These are phyloP conservation scores for Theileria equi DNA, from an alignment of 169 alveolate genomes.

Conservation along the genomic window DNA sequence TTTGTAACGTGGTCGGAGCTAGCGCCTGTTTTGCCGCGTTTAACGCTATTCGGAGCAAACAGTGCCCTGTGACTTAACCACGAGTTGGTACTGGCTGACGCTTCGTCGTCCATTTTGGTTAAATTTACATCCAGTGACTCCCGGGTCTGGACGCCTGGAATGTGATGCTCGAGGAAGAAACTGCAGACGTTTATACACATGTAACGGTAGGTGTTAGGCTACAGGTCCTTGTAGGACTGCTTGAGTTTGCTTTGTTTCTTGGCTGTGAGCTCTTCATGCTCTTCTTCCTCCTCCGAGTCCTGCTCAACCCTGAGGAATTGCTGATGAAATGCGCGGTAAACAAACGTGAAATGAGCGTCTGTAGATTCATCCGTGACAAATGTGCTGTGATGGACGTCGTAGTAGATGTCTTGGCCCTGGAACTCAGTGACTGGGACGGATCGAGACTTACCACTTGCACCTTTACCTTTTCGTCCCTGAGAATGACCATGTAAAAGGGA, in stretches of 20 bases:
- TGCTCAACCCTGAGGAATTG: constrained; percentile 18
- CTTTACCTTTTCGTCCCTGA: constrained; percentile 12
- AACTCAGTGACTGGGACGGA: background rate
- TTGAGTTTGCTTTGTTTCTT: constrained; percentile 40
- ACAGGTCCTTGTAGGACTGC: constrained; percentile 57
- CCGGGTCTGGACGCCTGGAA: too few relatives aligned
- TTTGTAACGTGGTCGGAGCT: too few relatives aligned
- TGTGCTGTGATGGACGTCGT: constrained; percentile 63
- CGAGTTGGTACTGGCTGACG: constrained; percentile 15
- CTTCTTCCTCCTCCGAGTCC: constrained; percentile 31
- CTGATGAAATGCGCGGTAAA: background rate
- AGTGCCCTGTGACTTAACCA: constrained; percentile 27
- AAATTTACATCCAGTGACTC: too few relatives aligned
- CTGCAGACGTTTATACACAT: too few relatives aligned
- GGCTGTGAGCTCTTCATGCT: background rate
- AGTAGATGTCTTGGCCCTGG: constrained; percentile 45
- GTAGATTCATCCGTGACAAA: constrained; percentile 40
- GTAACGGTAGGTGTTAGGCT: too few relatives aligned
- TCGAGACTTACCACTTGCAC: constrained; percentile 10
- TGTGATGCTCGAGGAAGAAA: too few relatives aligned
- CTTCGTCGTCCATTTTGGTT: background rate
- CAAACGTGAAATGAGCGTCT: constrained; percentile 31
- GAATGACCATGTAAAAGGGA: constrained; percentile 54
- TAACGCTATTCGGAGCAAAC: constrained; percentile 16
- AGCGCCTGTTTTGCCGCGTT: constrained; percentile 14